A percentile compares a stretch with the other conserved stretches of the same genome.
These are phyloP conservation scores for Uromyces viciae-fabae DNA, from an alignment of 1,284 basidiomycete genomes.

Conservation along the genomic window DNA sequence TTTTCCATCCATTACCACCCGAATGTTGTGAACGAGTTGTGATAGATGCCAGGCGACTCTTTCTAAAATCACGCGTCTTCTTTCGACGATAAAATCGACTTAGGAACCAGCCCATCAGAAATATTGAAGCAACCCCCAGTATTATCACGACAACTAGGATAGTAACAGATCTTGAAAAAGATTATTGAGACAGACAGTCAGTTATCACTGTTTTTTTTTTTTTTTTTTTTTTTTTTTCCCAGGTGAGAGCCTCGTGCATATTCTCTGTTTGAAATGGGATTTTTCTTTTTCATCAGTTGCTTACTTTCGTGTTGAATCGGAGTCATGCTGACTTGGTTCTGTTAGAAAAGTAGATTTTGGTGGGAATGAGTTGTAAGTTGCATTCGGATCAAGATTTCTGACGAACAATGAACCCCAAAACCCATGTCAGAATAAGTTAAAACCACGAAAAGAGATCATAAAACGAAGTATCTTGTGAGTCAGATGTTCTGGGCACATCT, in stretches of 20 bases:
- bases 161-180: neutral
- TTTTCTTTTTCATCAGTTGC: neutral
- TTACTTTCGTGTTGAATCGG: neutral
- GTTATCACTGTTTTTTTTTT: no score
- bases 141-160: neutral
- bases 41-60: no score
- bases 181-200: no score
- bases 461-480: neutral
- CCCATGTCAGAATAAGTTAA: neutral
- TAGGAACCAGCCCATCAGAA: neutral
- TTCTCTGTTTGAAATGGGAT: neutral
- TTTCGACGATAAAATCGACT: neutral
- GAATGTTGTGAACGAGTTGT: neutral
- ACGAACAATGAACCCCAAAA: neutral
- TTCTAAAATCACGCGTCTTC: no score
- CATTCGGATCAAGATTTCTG: constrained; percentile 6
- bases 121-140: neutral
- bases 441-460: neutral
- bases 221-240: neutral
- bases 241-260: neutral
- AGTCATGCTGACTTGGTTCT: neutral
- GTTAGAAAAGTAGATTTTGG: constrained; percentile 12
- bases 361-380: constrained; percentile 8
- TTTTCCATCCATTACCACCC: constrained; percentile 6
- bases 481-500: neutral